Evolutionary conservation across 257 asterid species (phyloP).

Genomic region (Ballota nigra): DNA sequence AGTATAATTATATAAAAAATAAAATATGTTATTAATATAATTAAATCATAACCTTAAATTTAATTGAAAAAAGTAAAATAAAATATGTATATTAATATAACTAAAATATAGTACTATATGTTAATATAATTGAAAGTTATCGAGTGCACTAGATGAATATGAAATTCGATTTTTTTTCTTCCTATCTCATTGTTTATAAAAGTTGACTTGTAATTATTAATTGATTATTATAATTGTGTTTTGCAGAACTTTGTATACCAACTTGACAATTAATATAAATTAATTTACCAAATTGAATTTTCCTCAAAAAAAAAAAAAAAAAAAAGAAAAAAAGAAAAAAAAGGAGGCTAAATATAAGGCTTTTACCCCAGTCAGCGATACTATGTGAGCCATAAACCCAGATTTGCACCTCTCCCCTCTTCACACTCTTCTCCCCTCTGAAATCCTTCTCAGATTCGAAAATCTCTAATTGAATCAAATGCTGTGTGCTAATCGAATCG

Average conservation of each 20-base stretch:
- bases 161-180: no score
- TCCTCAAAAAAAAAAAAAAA: no score
- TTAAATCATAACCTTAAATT: no score
- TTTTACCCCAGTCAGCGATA: slow-evolving; percentile 2
- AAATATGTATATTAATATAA: no score
- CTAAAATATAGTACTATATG: no score
- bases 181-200: background rate
- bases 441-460: slow-evolving; percentile 16
- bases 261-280: background rate
- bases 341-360: background rate
- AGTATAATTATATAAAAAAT: no score
- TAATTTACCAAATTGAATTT: slow-evolving; percentile 16
- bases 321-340: no score
- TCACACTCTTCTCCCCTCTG: slow-evolving; percentile 13
- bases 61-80: no score
- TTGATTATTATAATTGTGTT: background rate
- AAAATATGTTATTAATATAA: no score
- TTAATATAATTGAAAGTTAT: no score
- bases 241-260: background rate
- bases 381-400: slow-evolving; percentile 40
- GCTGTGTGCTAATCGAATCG: slow-evolving; percentile 15
- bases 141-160: no score
- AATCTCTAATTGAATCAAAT: slow-evolving; percentile 19
- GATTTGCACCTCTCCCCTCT: slow-evolving; percentile 26
- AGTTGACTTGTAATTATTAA: background rate